phyloP scores from a whole-genome alignment of 768 basidiomycete genomes.

The Phylloporus arenicola region DNA sequence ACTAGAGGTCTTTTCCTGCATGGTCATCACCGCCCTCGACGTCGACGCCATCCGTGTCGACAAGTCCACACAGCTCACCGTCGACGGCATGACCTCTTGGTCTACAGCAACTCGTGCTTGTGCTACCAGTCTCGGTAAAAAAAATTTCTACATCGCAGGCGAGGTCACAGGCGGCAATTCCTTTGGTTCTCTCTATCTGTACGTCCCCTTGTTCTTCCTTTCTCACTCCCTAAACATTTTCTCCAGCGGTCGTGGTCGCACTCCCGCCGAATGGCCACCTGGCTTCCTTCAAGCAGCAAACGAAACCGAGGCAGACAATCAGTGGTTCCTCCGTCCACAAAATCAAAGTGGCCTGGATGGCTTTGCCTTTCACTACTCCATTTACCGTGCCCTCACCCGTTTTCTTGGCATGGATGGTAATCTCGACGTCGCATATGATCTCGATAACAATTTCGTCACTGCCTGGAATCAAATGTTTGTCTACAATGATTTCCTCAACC shows the following conservation, averaged over 20 bases:
- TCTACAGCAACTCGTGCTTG: constrained; percentile 76
- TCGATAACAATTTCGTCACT: constrained; percentile 75
- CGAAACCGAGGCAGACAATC: constrained; percentile 50
- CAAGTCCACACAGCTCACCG: constrained; percentile 88
- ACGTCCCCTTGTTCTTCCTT: constrained; percentile 24
- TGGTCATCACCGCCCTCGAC: constrained; percentile 83
- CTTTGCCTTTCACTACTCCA: constrained; percentile 91
- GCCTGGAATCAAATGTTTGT: constrained; percentile 93
- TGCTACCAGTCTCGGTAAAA: constrained; percentile 66
- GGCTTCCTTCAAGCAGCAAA: constrained; percentile 68
- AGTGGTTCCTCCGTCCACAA: constrained; percentile 76
- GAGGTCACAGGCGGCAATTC: constrained; percentile 94
- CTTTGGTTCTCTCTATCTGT: constrained; percentile 85
- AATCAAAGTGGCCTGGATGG: constrained; percentile 62
- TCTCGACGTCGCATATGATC: constrained; percentile 82
- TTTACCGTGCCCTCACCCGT: constrained; percentile 79
- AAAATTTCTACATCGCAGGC: constrained; percentile 86
- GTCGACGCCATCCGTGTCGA: constrained; percentile 94
- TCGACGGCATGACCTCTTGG: constrained; percentile 75
- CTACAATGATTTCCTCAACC: constrained; percentile 81
- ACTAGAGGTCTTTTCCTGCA: constrained; percentile 74
- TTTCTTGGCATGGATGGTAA: constrained; percentile 97
- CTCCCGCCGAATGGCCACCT: constrained; percentile 61
- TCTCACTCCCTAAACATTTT: neutral
- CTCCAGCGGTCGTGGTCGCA: constrained; percentile 80